Evolutionary conservation across 441 rosid genomes (phyloP), one percentile per base, ranked within the genome.

Genomic region (Dalechampia spathulata): DNA sequence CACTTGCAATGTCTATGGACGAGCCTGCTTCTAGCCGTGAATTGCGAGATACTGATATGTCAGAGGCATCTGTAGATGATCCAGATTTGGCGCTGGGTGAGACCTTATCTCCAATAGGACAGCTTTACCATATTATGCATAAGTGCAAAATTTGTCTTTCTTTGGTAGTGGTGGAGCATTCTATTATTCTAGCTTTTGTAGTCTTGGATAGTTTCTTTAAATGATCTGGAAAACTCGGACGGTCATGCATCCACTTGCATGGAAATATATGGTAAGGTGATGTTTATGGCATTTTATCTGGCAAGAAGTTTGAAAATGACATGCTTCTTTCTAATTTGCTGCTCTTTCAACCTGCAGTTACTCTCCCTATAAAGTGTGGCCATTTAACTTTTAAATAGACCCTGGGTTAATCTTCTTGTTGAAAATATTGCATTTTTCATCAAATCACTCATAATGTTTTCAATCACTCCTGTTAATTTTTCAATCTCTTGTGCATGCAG

Each of bases 1-100:
- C 83, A 53, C 75, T 78, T 66, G 83, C 83, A 25, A 76, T 78
- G 87, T 81, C 83, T 21, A 74, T 76, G 81, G 78, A 80, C 52
- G 78, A 72, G 16, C 76, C 79, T 49, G 47, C 77, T 55, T 65
- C 82, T 25, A 62, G 78, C 57, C 70, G 74, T 19, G 72, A 62
- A 28, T 5, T 64, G 55, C 67, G 38, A 34, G 86, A 81, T 55
- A 74, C 72, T 2, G 77, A 74, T 52, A 76, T 81, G 83, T 72
- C 82, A 21, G 87, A 78, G 57, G 82, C 73, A 56, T 62, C 72
- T 60, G 53, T 55, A n/a, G 77, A 70, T 52, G 87, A 81, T 63
- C 82, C 80, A 27, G 78, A 78, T 27, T 60, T 81, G 71, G 80
- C 81, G 23, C 58, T 78, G 43, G 87, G 86, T 76, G 63, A 69